Base-by-base conservation (phyloP, 805 yeast species). In the Myxozyma lipomycoides region DNA sequence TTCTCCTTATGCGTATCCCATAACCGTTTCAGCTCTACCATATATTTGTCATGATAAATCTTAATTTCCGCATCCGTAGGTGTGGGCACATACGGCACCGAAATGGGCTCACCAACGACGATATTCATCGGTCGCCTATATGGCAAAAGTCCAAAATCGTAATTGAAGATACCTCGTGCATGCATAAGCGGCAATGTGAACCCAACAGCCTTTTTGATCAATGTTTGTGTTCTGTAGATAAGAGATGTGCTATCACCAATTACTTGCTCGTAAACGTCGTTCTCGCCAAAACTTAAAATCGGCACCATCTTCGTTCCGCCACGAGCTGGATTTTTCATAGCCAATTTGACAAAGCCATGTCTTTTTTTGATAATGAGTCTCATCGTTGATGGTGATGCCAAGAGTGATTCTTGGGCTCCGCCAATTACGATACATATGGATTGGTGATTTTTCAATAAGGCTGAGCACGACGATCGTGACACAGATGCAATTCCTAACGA, bases 341-440 rank as follows among this genome's bases (percentile, higher is more conserved):
- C 98, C 28, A 93, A 65, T 61, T 84, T 87, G 25, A 93, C 81
- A 68, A 93, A 93, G 0, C 98, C 98, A 62, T 83, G 85, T 36
- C 98, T 75, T 56, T 80, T 83, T 37, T 81, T 75, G 38, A 93
- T 69, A 0, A 93, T 86, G 42, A 93, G 70, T 51, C 84, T 84
- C 58, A 80, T 77, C 0, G 68, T 64, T 6, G 80, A 79, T 0
- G 84, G 82, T 47, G 73, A 72, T 4, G 86, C 79, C 24, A 86
- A 66, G 34, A 93, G 71, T 1, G 95, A 81, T 63, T 93, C 98
- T 52, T 88, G 85, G 0, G 98, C 98, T 0, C 98, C 98, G 1
- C 98, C 98, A 22, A 93, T 82, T 1, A 93, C 98, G 51, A 93
- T 82, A 55, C 91, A 85, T 10, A 90, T 84, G 1, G 95, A 85